Base-by-base conservation (phyloP, 108 stramenopile species). In the Skeletonema costatum region DNA sequence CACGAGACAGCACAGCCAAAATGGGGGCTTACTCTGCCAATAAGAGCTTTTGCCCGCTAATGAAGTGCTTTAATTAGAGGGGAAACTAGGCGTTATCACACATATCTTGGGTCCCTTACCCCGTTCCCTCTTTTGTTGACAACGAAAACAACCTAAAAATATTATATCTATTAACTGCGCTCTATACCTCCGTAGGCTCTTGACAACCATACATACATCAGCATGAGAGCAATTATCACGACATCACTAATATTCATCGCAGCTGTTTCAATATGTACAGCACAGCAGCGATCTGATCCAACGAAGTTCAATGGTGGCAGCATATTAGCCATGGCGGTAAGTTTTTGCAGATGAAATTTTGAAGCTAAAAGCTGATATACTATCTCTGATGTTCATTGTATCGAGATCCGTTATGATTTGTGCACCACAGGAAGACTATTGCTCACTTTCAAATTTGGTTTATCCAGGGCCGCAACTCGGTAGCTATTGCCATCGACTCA, bases 401-500 rank as follows among this genome's bases (percentile, higher is more conserved):
- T 19, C 50, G 17, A 51, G 17, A 16, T 51, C n/a, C 11, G 17
- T 5, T 51, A 51, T 21, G n/a, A n/a, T 17, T 50, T 17, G 48
- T 17, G 16, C 48, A n/a, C 2, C 16, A 10, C 48, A 50, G 3
- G 17, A 4, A 2, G 19, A 8, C 13, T 51, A 19, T 51, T 51
- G 17, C n/a, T 51, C 17, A n/a, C n/a, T 12, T 51, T 19, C 5
- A 51, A 29, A 25, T 10, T n/a, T 10, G 10, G 1, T 29, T 21
- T 56, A 29, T 10, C 1, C 25, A 56, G 53, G 96, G 96, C 4
- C 81, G 85, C 29, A 81, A 88, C 51, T 88, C 91, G 64, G 92
- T 94, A 8, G 96, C 90, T 3, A 59, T 96, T 29, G 93, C 92
- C 21, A 79, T 93, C 14, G 93, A 96, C 76, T 82, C 85, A 63